Evolutionary conservation across 2,329 filamentous ascomycete genomes (phyloP), one percentile per base, ranked within the genome.

Genomic region (Colletotrichum sp.): DNA sequence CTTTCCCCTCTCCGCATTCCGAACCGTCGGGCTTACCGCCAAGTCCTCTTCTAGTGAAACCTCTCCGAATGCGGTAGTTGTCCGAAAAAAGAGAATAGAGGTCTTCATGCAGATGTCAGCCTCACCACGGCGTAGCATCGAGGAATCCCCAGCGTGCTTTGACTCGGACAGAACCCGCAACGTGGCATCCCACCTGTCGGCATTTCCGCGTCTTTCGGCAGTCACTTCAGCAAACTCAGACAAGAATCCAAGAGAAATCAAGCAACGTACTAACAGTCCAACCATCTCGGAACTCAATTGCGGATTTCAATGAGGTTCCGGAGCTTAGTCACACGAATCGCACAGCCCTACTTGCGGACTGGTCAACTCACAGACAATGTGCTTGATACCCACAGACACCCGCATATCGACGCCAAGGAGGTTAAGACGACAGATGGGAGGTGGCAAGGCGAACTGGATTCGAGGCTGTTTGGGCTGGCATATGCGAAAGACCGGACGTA

Each of bases 361-460:
- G 36, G 21, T 21, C 34, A 33, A 4, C 57, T 16, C 66, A 67
- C 65, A 15, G 38, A 68, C 55, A 27, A 68, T 47, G 29, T 64
- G 36, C 34, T 47, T 59, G 54, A 18, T 18, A 16, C 51, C 33
- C 66, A 69, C 66, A 59, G 66, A 72, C 70, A 31, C 29, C 47
- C 51, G 70, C 70, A 72, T 43, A 58, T 43, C n/a, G 15, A 58
- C n/a, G 58, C 58, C 33, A 51, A 69, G 64, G 62, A 63, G 58
- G 21, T 68, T 61, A 27, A 29, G 66, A 51, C n/a, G 66, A 12
- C 57, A 69, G 33, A 43, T 16, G 16, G 6, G 8, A 43, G 34
- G 11, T 18, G 31, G 34, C 15, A 6, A 15, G 54, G 31, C 15
- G 36, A 47, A 57, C n/a, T 61, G 38, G 11, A 62, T 66, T 61